phyloP scores from a whole-genome alignment of 2,329 filamentous ascomycete species.

The Emericellopsis cladophorae region DNA sequence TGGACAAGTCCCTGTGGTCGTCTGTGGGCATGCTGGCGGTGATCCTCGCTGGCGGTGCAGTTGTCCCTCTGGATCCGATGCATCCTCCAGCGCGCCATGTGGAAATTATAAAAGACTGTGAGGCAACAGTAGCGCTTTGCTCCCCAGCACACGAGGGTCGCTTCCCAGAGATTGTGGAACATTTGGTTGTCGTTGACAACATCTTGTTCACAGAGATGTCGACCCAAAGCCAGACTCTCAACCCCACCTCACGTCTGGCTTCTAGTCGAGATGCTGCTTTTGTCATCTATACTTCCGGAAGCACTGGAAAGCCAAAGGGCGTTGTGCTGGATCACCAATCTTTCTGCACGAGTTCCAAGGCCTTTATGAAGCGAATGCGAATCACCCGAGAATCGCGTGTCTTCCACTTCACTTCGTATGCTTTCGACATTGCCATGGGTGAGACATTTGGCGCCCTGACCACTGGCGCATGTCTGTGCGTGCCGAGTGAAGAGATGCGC shows the following conservation, averaged over 20 bases:
- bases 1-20: constrained; percentile 3
- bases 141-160: not conserved
- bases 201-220: not conserved
- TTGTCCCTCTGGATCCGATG: constrained; percentile 1
- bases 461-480: constrained; percentile 5
- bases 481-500: constrained; percentile 6
- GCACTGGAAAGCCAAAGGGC: constrained; percentile 5
- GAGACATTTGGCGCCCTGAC: constrained; percentile 2
- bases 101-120: not conserved
- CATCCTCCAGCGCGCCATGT: not conserved
- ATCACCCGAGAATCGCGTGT: constrained; percentile 1
- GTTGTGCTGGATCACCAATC: constrained; percentile 2
- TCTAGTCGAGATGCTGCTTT: not conserved
- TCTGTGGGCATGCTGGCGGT: constrained; percentile 2
- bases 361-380: constrained; percentile 13
- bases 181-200: not conserved
- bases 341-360: not conserved
- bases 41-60: not conserved
- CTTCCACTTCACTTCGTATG: constrained; percentile 6
- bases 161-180: not conserved
- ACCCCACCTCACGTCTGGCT: not conserved
- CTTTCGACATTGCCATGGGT: constrained; percentile 5
- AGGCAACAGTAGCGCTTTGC: constrained; percentile 22
- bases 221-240: not conserved
- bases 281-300: constrained; percentile 5